These are phyloP conservation scores for Lagenidium sp. DNA, from an alignment of 352 stramenopile species.

Conservation along the genomic window DNA sequence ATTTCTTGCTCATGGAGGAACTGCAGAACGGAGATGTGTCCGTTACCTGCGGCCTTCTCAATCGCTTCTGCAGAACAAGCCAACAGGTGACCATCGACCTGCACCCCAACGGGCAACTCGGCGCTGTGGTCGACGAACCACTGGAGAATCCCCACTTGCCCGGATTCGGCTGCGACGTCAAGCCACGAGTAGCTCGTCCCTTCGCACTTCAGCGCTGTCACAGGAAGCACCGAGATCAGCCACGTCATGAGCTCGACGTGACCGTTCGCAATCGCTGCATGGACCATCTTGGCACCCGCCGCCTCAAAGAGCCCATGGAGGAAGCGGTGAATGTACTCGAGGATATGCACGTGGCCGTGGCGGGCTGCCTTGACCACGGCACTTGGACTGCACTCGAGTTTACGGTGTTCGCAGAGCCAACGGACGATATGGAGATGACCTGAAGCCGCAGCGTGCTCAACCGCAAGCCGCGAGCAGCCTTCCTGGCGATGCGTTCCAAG, in stretches of 20 bases:
- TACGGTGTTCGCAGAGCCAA: constrained; percentile 21
- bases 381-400: constrained; percentile 3
- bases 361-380: constrained; percentile 15
- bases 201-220: constrained; percentile 63
- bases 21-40: constrained; percentile 41
- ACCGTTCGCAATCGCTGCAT: constrained; percentile 49
- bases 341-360: constrained; percentile 9
- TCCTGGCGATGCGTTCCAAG: constrained; percentile 17
- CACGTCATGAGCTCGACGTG: constrained; percentile 46
- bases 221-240: constrained; percentile 44
- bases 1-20: constrained; percentile 52
- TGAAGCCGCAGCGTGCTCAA: constrained; percentile 14
- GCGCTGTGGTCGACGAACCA: constrained; percentile 59
- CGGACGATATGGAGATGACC: constrained; percentile 17
- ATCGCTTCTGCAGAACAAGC: constrained; percentile 44
- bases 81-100: constrained; percentile 35
- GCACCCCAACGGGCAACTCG: constrained; percentile 35
- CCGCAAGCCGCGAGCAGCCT: constrained; percentile 18
- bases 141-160: constrained; percentile 47
- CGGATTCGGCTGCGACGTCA: constrained; percentile 60
- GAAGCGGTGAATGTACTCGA: constrained; percentile 30
- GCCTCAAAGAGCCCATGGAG: constrained; percentile 43
- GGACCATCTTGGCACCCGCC: constrained; percentile 48
- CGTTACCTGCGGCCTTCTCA: constrained; percentile 56
- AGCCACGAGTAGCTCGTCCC: constrained; percentile 48